Evolutionary conservation across 495 filamentous ascomycete genomes (phyloP).

Genomic region (Hyaloscypha variabilis): DNA sequence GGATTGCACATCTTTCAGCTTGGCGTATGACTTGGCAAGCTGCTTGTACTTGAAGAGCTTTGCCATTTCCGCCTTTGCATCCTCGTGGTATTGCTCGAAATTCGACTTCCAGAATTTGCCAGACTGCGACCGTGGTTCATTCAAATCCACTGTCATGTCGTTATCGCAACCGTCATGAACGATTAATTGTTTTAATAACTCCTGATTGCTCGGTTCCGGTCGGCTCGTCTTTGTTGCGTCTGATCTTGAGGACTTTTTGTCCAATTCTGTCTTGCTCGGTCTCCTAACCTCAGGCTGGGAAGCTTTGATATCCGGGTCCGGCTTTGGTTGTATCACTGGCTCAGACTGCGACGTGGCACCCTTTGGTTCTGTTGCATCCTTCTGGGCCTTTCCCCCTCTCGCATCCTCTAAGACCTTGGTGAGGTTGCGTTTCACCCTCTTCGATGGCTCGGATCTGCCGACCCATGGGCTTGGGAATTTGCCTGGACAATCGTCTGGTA

Average conservation of each 20-base stretch:
- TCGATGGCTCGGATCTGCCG: slow-evolving; percentile 29
- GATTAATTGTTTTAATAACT: slow-evolving; percentile 16
- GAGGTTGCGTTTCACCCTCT: slow-evolving; percentile 35
- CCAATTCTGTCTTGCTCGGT: background rate
- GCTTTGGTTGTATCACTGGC: background rate
- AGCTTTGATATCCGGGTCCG: slow-evolving; percentile 5
- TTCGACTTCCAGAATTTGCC: slow-evolving; percentile 94
- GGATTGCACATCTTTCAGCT: slow-evolving; percentile 84
- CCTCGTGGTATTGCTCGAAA: slow-evolving; percentile 79
- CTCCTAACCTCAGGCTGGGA: slow-evolving; percentile 9
- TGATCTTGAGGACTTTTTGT: slow-evolving; percentile 18
- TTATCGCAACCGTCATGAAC: slow-evolving; percentile 36
- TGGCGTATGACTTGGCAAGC: slow-evolving; percentile 84
- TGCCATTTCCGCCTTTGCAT: slow-evolving; percentile 78
- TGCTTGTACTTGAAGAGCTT: slow-evolving; percentile 79
- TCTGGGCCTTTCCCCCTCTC: slow-evolving; percentile 36
- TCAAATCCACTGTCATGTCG: slow-evolving; percentile 76
- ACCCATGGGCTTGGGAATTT: slow-evolving; percentile 68
- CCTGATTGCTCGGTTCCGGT: slow-evolving; percentile 25
- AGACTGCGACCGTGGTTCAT: slow-evolving; percentile 79
- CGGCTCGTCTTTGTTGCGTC: slow-evolving; percentile 16
- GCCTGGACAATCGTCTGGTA: slow-evolving; percentile 57
- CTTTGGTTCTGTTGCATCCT: slow-evolving; percentile 18
- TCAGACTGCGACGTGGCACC: background rate
- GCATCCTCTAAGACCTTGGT: slow-evolving; percentile 55